Evolutionary conservation across 2,329 filamentous ascomycete species (phyloP).

Genomic region (Neonectria coccinea): DNA sequence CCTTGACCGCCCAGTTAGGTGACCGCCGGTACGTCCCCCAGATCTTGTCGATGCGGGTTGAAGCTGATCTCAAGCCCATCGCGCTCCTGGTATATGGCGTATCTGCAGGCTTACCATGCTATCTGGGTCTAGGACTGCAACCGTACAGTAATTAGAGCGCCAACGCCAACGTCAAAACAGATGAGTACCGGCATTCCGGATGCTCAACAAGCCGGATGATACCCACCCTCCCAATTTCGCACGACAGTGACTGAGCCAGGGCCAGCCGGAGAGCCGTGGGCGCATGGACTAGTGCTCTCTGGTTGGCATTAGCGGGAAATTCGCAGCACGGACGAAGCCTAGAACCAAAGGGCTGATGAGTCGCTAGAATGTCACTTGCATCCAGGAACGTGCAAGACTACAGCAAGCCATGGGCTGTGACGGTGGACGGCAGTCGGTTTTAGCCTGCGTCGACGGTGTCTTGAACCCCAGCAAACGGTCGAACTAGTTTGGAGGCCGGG

Average conservation of each 20-base stretch:
- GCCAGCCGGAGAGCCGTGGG: slow-evolving; percentile 25
- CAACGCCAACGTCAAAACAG: slow-evolving; percentile 27
- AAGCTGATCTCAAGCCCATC: slow-evolving; percentile 22
- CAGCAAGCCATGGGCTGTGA: slow-evolving; percentile 46
- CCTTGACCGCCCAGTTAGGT: slow-evolving; percentile 14
- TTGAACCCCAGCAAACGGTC: slow-evolving; percentile 42
- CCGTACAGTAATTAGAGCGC: slow-evolving; percentile 28
- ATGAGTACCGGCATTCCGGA: slow-evolving; percentile 45
- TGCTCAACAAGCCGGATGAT: slow-evolving; percentile 43
- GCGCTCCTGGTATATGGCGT: slow-evolving; percentile 11
- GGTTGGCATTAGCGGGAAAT: slow-evolving; percentile 35
- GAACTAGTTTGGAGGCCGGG: slow-evolving; percentile 39
- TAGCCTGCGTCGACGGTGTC: slow-evolving; percentile 44
- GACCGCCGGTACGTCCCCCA: slow-evolving; percentile 20
- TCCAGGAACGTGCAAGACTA: slow-evolving; percentile 49
- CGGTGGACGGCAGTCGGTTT: slow-evolving; percentile 43
- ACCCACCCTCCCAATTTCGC: slow-evolving; percentile 41
- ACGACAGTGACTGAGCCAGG: slow-evolving; percentile 26
- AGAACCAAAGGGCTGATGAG: slow-evolving; percentile 40
- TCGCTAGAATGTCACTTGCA: slow-evolving; percentile 45
- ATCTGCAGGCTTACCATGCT: slow-evolving; percentile 9
- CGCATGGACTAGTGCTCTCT: slow-evolving; percentile 38
- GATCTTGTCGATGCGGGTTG: slow-evolving; percentile 15
- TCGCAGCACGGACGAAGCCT: slow-evolving; percentile 36
- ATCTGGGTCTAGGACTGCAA: slow-evolving; percentile 18